These are phyloP conservation scores for Solanum stenotomum DNA, from an alignment of 257 asterid genomes.

Conservation along the genomic window DNA sequence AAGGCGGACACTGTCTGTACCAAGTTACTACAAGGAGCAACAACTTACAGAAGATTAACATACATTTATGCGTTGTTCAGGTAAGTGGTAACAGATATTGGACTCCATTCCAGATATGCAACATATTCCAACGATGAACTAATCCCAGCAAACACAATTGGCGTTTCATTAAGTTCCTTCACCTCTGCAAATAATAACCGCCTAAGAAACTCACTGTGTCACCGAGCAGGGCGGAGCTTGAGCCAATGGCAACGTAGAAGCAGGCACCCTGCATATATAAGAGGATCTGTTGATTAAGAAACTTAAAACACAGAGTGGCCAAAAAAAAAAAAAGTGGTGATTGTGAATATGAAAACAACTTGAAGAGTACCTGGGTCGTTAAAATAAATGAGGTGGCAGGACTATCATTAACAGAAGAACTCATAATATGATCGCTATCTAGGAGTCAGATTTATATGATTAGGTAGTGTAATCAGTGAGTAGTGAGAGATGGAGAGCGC, in stretches of 20 bases:
- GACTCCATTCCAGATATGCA: background rate
- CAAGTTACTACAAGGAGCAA: background rate
- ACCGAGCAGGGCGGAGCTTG: constrained; percentile 16
- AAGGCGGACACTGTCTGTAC: background rate
- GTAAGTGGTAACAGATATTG: background rate
- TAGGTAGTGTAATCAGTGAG: background rate
- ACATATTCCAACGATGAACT: background rate
- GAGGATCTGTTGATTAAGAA: background rate
- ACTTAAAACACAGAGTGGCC: background rate
- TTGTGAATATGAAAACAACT: background rate
- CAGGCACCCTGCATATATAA: constrained; percentile 22
- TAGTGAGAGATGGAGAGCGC: background rate
- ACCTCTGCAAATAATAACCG: background rate
- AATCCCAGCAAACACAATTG: background rate
- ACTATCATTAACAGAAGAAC: background rate
- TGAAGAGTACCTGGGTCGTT: background rate
- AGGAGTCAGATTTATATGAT: background rate
- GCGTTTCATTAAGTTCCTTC: background rate
- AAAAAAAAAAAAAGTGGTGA: background rate
- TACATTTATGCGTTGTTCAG: background rate
- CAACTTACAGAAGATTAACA: background rate
- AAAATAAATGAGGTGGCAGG: background rate
- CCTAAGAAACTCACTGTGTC: constrained; percentile 14
- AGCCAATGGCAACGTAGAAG: constrained; percentile 3
- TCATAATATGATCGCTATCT: background rate